Evolutionary conservation across 176 grass and related monocot species (phyloP).

Genomic region (Carex kokanica): DNA sequence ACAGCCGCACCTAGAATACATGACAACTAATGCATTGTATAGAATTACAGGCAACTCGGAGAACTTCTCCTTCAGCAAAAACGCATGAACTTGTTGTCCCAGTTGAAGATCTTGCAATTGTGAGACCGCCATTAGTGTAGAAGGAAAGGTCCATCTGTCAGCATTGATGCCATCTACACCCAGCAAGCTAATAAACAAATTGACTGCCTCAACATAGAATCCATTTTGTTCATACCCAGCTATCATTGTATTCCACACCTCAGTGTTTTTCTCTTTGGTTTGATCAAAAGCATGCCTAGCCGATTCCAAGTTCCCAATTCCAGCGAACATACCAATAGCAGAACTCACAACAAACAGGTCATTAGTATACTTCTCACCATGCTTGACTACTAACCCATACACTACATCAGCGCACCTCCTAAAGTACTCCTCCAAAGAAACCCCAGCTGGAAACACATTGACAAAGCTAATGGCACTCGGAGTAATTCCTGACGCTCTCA

Average conservation of each 20-base stretch:
- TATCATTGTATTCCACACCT: conserved; percentile 98
- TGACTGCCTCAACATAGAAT: conserved; percentile 44
- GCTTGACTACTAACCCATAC: conserved; percentile 70
- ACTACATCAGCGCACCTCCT: conserved; percentile 33
- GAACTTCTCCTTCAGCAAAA: conserved; percentile 53
- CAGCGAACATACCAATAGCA: conserved; percentile 54
- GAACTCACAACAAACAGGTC: conserved; percentile 79
- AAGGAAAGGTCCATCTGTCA: conserved; percentile 77
- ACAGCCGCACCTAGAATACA: conserved; percentile 71
- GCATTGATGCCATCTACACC: conserved; percentile 32
- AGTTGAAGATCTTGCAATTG: conserved; percentile 63
- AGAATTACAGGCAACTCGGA: conserved; percentile 54
- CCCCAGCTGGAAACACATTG: conserved; percentile 49
- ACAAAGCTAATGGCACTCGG: conserved; percentile 70
- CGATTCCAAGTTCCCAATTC: conserved; percentile 36
- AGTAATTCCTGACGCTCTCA: conserved; percentile 51
- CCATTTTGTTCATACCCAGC: conserved; percentile 71
- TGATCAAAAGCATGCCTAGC: conserved; percentile 52
- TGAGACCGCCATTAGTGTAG: conserved; percentile 57
- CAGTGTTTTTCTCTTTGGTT: conserved; percentile 55
- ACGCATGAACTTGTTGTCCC: conserved; percentile 70
- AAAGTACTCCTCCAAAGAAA: not conserved
- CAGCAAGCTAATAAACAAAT: conserved; percentile 58
- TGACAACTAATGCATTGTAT: conserved; percentile 69
- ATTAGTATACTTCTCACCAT: conserved; percentile 48